These are phyloP conservation scores for Cymbopogon citratus DNA, from an alignment of 176 grass and related monocot species.

Conservation along the genomic window DNA sequence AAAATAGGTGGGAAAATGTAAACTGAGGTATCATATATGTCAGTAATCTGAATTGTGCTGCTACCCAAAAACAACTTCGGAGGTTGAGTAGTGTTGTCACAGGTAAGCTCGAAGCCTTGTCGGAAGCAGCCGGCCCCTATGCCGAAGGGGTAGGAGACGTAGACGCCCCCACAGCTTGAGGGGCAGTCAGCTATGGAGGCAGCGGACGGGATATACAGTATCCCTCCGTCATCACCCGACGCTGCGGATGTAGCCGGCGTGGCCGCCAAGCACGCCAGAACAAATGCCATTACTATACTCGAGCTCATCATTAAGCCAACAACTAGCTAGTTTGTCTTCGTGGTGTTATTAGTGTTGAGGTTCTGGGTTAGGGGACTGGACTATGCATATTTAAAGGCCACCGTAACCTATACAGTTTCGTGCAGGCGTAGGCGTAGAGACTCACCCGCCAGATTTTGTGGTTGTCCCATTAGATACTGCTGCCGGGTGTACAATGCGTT, in stretches of 20 bases:
- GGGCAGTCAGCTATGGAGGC: neutral
- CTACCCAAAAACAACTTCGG: neutral
- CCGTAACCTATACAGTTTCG: too few relatives aligned
- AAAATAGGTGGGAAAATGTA: too few relatives aligned
- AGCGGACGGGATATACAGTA: neutral
- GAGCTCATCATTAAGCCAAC: neutral
- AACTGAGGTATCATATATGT: rapidly evolving
- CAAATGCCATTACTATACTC: neutral
- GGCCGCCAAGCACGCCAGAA: neutral
- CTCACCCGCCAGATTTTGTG: too few relatives aligned
- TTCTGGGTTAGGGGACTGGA: too few relatives aligned
- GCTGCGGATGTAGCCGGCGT: neutral
- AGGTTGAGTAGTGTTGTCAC: neutral
- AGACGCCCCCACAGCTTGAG: neutral
- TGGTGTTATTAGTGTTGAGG: too few relatives aligned
- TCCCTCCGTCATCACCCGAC: neutral
- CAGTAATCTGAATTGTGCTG: neutral
- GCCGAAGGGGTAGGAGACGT: neutral
- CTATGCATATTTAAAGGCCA: too few relatives aligned
- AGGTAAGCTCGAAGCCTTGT: neutral
- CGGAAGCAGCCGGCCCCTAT: neutral
- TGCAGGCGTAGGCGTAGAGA: too few relatives aligned
- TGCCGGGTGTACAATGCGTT: too few relatives aligned
- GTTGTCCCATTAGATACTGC: too few relatives aligned
- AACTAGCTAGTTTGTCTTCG: too few relatives aligned